These are phyloP conservation scores for Cyclotella kingstonii DNA, from an alignment of 108 stramenopile genomes.

Conservation along the genomic window DNA sequence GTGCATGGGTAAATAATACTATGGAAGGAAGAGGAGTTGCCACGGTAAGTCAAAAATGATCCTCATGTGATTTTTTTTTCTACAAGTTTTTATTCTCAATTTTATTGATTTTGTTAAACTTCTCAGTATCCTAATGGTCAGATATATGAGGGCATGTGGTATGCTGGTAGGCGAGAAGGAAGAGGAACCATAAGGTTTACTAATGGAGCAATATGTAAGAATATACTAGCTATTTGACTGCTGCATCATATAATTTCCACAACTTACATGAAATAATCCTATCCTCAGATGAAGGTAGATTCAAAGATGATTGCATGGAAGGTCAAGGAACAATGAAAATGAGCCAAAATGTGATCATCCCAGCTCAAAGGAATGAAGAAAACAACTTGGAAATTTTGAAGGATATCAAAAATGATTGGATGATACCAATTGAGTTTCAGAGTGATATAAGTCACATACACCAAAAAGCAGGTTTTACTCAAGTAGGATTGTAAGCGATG, in stretches of 20 bases:
- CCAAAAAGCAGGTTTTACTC: conserved; percentile 80
- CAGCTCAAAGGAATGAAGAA: conserved; percentile 20
- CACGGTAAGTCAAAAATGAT: conserved; percentile 1
- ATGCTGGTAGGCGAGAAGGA: conserved; percentile 75
- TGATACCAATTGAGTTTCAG: conserved; percentile 87
- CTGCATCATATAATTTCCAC: not conserved
- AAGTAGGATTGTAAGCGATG: conserved; percentile 45
- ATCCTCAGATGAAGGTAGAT: conserved; percentile 76
- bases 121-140: conserved; percentile 80
- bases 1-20: conserved; percentile 81
- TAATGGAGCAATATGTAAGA: conserved; percentile 76
- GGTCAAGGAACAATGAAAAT: conserved; percentile 92
- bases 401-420: conserved; percentile 63
- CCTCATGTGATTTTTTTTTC: not conserved
- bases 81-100: not conserved
- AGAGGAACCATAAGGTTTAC: conserved; percentile 82
- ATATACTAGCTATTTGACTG: not conserved
- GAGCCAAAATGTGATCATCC: conserved; percentile 60
- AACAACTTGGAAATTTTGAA: not conserved
- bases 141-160: conserved; percentile 81
- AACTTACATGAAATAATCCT: not conserved
- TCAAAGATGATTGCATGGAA: conserved; percentile 88
- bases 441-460: conserved; percentile 85
- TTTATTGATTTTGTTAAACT: conserved; percentile 2
- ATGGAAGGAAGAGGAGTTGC: conserved; percentile 90